Conservation (phyloP, 2,329 filamentous ascomycete species). For the Hypoxylon sp. region DNA sequence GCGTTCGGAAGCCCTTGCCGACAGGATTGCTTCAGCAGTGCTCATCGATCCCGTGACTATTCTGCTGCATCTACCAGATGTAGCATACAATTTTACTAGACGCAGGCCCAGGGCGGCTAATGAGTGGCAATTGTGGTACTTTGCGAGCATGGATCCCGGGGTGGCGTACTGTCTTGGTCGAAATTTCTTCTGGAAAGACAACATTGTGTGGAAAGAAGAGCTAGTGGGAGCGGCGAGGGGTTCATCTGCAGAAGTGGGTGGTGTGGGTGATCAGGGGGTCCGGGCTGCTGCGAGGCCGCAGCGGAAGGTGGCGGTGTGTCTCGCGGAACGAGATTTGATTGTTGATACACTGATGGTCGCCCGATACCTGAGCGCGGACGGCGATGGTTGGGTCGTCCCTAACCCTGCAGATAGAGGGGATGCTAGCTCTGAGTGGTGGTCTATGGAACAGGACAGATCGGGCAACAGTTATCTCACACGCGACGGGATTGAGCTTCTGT, state of each 20-base stretch:
- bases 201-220: conserved; percentile 79
- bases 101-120: conserved; percentile 70
- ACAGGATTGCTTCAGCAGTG: conserved; percentile 65
- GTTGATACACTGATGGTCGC: conserved; percentile 72
- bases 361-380: conserved; percentile 66
- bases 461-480: conserved; percentile 45
- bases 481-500: conserved; percentile 69
- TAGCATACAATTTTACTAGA: conserved; percentile 79
- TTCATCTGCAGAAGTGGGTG: conserved; percentile 20
- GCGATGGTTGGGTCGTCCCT: conserved; percentile 52
- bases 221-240: conserved; percentile 57
- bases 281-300: conserved; percentile 24
- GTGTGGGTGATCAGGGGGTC: conserved; percentile 29
- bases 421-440: conserved; percentile 52
- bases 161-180: conserved; percentile 75
- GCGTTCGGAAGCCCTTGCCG: conserved; percentile 61
- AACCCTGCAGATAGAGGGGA: conserved; percentile 31
- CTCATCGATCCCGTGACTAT: conserved; percentile 76
- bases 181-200: conserved; percentile 80
- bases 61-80: conserved; percentile 76
- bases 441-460: conserved; percentile 32
- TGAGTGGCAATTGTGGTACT: conserved; percentile 79
- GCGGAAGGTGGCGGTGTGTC: conserved; percentile 66
- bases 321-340: conserved; percentile 75
- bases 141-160: conserved; percentile 76